Conservation (phyloP, 202 grass and related monocot species). For the Panicum hallii region DNA sequence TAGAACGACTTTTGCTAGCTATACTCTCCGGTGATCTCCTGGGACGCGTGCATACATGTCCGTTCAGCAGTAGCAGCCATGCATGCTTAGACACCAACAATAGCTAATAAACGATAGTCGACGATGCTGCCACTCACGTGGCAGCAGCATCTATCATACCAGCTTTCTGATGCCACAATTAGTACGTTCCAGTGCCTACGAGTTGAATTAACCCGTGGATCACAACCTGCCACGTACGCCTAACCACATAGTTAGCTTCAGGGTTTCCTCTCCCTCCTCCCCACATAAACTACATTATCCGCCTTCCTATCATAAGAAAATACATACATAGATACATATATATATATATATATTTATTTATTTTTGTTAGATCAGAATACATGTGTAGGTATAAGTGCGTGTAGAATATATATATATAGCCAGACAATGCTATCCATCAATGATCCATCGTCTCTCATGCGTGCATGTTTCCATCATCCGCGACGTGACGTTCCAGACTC, state of each 20-base stretch:
- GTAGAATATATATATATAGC: background rate
- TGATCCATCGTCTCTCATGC: background rate
- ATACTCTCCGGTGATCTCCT: background rate
- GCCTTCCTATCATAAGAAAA: conserved; percentile 15
- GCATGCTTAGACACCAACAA: background rate
- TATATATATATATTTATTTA: background rate
- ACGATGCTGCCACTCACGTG: background rate
- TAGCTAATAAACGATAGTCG: background rate
- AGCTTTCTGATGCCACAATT: background rate
- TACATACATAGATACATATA: background rate
- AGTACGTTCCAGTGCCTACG: background rate
- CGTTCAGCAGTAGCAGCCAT: conserved; percentile 6
- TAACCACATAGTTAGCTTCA: conserved; percentile 19
- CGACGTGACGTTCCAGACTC: conserved; percentile 12
- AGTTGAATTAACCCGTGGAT: conserved; percentile 18
- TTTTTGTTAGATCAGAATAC: too few species aligned
- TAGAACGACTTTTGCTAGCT: background rate
- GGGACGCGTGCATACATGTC: conserved; percentile 19
- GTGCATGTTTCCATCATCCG: conserved; percentile 14
- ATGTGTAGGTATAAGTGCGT: too few species aligned
- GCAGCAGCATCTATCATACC: too few species aligned
- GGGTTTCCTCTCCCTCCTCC: background rate
- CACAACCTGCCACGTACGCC: conserved; percentile 30
- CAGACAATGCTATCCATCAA: conserved; percentile 18
- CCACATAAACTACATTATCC: conserved; percentile 53